Evolutionary conservation across 345 rosid species (phyloP).

Genomic region (Melaleuca alternifolia): DNA sequence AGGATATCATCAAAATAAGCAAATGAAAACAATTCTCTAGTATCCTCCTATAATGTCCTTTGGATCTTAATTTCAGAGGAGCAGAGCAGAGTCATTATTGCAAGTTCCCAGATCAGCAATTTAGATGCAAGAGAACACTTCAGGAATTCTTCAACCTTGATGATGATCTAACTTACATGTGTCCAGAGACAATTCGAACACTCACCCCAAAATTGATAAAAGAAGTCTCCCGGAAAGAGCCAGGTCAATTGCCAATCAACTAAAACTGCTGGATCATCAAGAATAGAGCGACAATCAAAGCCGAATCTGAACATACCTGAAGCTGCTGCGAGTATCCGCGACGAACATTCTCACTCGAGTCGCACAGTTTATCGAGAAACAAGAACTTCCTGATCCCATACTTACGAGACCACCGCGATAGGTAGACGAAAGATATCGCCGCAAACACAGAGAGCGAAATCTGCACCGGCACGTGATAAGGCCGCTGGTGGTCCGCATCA

Average conservation of each 20-base stretch:
- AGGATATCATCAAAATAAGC: too few species aligned
- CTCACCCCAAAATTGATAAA: background rate
- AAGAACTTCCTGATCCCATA: conserved; percentile 61
- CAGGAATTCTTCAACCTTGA: background rate
- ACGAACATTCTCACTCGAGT: conserved; percentile 40
- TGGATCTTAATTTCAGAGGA: too few species aligned
- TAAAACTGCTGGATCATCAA: background rate
- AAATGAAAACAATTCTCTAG: too few species aligned
- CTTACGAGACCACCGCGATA: conserved; percentile 59
- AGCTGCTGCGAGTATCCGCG: conserved; percentile 51
- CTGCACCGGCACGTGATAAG: conserved; percentile 68
- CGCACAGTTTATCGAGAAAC: conserved; percentile 59
- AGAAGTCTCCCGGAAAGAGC: background rate
- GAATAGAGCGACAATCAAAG: background rate
- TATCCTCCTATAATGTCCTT: too few species aligned
- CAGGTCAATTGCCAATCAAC: background rate
- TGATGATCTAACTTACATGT: background rate
- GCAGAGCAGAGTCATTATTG: background rate
- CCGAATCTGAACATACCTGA: conserved; percentile 20
- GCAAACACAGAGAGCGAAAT: conserved; percentile 66
- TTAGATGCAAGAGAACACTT: background rate
- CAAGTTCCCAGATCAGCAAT: background rate
- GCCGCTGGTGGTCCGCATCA: conserved; percentile 55
- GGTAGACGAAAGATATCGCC: conserved; percentile 46
- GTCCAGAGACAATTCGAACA: too few species aligned